Conservation (phyloP, 2,329 filamentous ascomycete species). For the Acrodontium crateriforme region DNA sequence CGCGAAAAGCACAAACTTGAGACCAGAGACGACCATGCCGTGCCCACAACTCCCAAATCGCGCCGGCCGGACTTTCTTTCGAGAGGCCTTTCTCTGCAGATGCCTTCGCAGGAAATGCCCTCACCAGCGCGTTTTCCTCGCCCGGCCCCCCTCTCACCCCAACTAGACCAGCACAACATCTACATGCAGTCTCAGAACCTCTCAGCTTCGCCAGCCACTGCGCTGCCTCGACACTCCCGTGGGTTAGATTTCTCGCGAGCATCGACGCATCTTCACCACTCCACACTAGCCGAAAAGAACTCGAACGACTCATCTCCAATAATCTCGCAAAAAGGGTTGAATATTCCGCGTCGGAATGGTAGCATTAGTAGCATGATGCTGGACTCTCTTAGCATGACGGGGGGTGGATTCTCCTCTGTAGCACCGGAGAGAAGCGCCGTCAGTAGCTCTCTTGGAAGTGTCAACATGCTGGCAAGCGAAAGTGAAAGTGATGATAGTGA, state of each 20-base stretch:
- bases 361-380: conserved; percentile 27
- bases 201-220: conserved; percentile 57
- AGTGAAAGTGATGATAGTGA: conserved; percentile 59
- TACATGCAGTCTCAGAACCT: conserved; percentile 28
- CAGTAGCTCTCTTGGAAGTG: conserved; percentile 70
- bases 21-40: conserved; percentile 31
- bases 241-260: conserved; percentile 88
- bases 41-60: conserved; percentile 34
- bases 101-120: conserved; percentile 40
- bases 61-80: conserved; percentile 45
- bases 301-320: conserved; percentile 86
- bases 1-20: conserved; percentile 20
- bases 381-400: conserved; percentile 39
- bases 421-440: conserved; percentile 53
- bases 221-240: conserved; percentile 75
- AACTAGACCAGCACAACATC: conserved; percentile 26
- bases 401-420: conserved; percentile 7
- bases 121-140: conserved; percentile 15
- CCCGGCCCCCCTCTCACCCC: conserved; percentile 9
- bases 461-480: conserved; percentile 66
- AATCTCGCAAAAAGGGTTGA: conserved; percentile 54
- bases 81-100: conserved; percentile 55
- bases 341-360: conserved; percentile 40
- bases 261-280: conserved; percentile 89
- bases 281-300: conserved; percentile 68